These are phyloP conservation scores for Backusella macrospora DNA, from an alignment of 192 early-diverging fungal genomes.

Conservation along the genomic window DNA sequence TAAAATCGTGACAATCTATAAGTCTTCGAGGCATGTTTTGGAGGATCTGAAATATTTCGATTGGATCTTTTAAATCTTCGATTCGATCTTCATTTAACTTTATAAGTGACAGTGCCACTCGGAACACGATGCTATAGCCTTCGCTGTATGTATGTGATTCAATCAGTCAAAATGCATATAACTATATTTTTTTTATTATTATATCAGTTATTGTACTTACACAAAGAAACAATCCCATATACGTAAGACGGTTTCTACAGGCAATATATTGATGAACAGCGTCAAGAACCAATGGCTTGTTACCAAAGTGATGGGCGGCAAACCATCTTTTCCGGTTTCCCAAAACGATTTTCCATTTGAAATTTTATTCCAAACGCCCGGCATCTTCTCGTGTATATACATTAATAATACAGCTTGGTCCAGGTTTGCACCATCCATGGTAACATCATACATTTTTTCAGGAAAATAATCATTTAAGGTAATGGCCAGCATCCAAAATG, in stretches of 20 bases:
- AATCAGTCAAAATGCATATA: not conserved
- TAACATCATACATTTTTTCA: slow-evolving; percentile 73
- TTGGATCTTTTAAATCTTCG: slow-evolving; percentile 52
- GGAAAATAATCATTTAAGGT: slow-evolving; percentile 75
- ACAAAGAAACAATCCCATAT: slow-evolving; percentile 67
- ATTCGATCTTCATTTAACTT: slow-evolving; percentile 65
- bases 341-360: slow-evolving; percentile 42
- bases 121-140: slow-evolving; percentile 69
- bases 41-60: slow-evolving; percentile 59
- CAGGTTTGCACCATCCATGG: slow-evolving; percentile 73
- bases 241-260: slow-evolving; percentile 56
- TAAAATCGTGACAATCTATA: slow-evolving; percentile 60
- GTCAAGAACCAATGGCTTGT: slow-evolving; percentile 84
- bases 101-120: slow-evolving; percentile 71
- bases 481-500: slow-evolving; percentile 79
- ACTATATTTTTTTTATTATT: not conserved
- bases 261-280: slow-evolving; percentile 73
- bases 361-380: slow-evolving; percentile 49
- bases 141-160: slow-evolving; percentile 30
- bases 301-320: slow-evolving; percentile 70
- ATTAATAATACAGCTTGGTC: slow-evolving; percentile 66
- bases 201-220: slow-evolving; percentile 22
- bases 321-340: slow-evolving; percentile 47
- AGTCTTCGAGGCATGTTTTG: slow-evolving; percentile 61
- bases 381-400: slow-evolving; percentile 50